Evolutionary conservation across 176 grass and related monocot species (phyloP).

Genomic region (Carex cristatella): DNA sequence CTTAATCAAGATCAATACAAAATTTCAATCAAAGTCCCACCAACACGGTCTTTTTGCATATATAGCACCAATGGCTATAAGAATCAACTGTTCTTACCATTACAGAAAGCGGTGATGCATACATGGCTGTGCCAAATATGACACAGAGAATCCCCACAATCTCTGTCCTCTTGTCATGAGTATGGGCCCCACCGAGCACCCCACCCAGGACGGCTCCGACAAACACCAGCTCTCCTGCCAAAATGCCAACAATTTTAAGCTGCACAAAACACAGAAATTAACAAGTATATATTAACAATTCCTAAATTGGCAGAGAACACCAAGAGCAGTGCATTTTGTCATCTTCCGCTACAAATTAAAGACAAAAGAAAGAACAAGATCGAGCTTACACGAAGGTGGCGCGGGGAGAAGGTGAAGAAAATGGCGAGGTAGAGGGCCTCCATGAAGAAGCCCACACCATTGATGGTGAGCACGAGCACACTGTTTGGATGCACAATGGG

Average conservation of each 20-base stretch:
- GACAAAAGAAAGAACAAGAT: neutral
- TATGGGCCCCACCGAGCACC: constrained; percentile 36
- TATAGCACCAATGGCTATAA: neutral
- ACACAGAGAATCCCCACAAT: constrained; percentile 59
- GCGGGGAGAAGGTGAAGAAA: constrained; percentile 38
- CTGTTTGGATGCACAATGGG: constrained; percentile 70
- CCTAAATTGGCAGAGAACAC: neutral
- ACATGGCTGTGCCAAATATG: constrained; percentile 57
- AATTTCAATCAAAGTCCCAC: neutral
- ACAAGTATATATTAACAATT: neutral
- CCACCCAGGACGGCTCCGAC: constrained; percentile 26
- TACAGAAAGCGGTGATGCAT: constrained; percentile 45
- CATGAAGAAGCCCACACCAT: constrained; percentile 48
- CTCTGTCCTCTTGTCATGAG: constrained; percentile 34
- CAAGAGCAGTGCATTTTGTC: neutral
- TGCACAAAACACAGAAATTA: constrained; percentile 8
- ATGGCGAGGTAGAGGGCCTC: constrained; percentile 50
- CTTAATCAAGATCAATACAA: neutral
- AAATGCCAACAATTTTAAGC: constrained; percentile 31
- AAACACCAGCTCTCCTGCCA: constrained; percentile 36
- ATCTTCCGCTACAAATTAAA: neutral
- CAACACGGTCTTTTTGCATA: neutral
- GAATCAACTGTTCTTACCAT: constrained; percentile 40
- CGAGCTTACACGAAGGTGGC: constrained; percentile 30
- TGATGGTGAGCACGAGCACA: constrained; percentile 67